Evolutionary conservation across 192 early-diverging fungal species (phyloP), one percentile per base, ranked within the genome.

Genomic region (Kappamyces sp.): DNA sequence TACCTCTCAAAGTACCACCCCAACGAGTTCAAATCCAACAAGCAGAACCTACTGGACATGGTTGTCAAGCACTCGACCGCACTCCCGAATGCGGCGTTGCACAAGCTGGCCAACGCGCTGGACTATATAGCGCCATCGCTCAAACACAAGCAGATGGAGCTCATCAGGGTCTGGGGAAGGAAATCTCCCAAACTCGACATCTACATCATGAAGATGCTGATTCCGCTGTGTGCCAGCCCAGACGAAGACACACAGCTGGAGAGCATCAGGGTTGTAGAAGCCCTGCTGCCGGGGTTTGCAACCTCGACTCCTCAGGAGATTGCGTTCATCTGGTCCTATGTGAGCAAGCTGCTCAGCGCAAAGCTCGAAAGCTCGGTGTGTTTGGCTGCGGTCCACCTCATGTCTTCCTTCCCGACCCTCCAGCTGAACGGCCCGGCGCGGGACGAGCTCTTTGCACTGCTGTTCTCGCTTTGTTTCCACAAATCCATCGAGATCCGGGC

Each of bases 121-220:
- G 78, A 83, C 38, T 83, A 76, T 58, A 48, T 83, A 38, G 46
- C 66, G 0, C 69, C 64, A 37, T 33, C 50, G 2, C 44, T 68
- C 57, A 79, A 81, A 48, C 52, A 77, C 34, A 51, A 66, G 35
- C 75, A 78, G 44, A 40, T 83, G 47, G 70, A 82, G 49, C 35
- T 79, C 8, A 74, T 83, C 12, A 31, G 73, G 37, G 31, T 77
- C 2, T 79, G 76, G 76, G 75, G 78, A 10, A 47, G 58, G 33
- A 75, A 68, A 52, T 62, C 62, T 31, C 66, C 74, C 33, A 82
- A 76, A 68, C 72, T 80, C 23, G 78, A 80, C 62, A 65, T 72
- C 8, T 78, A 73, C 46, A 52, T 82, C 52, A 78, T 83, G 65
- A 78, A 83, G 69, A 66, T 67, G 2, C 36, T 83, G 31, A 64